Evolutionary conservation across 2,329 filamentous ascomycete species (phyloP).

Genomic region (Scedosporium boydii): DNA sequence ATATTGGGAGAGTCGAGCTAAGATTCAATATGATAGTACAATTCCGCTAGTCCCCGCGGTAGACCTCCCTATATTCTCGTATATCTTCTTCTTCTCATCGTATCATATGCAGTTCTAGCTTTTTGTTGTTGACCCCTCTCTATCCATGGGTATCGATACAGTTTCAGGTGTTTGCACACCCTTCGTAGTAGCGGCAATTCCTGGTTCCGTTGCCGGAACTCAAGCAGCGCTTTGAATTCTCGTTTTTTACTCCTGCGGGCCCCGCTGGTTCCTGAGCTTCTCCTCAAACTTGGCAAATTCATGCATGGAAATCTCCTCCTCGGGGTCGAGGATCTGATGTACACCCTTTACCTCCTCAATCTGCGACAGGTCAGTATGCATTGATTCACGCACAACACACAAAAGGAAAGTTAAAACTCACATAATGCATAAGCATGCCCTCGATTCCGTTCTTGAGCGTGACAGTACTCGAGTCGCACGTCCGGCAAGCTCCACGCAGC

Average conservation of each 20-base stretch:
- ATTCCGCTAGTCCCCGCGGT: not conserved
- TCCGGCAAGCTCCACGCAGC: slow-evolving; percentile 84
- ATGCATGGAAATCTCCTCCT: slow-evolving; percentile 76
- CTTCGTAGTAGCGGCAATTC: not conserved
- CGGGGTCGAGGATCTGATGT: slow-evolving; percentile 79
- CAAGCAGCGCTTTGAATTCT: too few relatives aligned
- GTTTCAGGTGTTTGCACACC: not conserved
- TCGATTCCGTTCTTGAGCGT: slow-evolving; percentile 97
- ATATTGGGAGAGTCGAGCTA: too few relatives aligned
- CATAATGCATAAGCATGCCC: slow-evolving; percentile 95
- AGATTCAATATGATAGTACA: not conserved
- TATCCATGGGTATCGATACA: slow-evolving; percentile 1
- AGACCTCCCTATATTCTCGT: not conserved
- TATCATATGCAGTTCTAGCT: not conserved
- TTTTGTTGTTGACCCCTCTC: not conserved
- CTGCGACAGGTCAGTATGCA: slow-evolving; percentile 34
- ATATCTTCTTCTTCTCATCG: not conserved
- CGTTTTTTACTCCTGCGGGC: slow-evolving; percentile 22
- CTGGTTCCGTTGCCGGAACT: too few relatives aligned
- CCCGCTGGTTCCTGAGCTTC: slow-evolving; percentile 48
- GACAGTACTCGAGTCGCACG: slow-evolving; percentile 93
- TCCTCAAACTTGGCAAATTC: slow-evolving; percentile 96
- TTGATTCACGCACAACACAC: not conserved
- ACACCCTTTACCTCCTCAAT: slow-evolving; percentile 95
- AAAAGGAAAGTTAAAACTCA: slow-evolving; percentile 34